phyloP scores from a whole-genome alignment of 2,329 filamentous ascomycete species.

The Fusarium coicis region DNA sequence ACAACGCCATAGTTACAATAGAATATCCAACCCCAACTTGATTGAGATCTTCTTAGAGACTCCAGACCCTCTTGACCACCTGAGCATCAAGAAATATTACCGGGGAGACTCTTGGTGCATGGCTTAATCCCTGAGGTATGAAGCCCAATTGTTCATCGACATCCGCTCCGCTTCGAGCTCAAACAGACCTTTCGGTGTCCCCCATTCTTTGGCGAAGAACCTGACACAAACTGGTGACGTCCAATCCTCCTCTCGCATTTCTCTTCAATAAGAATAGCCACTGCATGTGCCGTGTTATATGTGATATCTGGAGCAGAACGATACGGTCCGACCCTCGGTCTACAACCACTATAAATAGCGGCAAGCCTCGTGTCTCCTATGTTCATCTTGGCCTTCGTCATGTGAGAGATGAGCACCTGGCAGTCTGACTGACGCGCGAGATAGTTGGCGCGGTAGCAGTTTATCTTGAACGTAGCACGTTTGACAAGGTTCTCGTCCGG shows the following conservation, averaged over 20 bases:
- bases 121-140: not conserved
- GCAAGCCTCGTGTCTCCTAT: not conserved
- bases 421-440: not conserved
- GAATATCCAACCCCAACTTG: not conserved
- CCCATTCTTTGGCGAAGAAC: not conserved
- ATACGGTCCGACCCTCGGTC: not conserved
- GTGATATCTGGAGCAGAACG: not conserved
- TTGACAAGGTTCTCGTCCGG: not conserved
- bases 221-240: not conserved
- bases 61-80: not conserved
- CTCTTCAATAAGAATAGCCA: not conserved
- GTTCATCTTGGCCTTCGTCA: not conserved
- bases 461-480: not conserved
- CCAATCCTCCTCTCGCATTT: not conserved
- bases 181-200: not conserved
- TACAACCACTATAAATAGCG: not conserved
- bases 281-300: not conserved
- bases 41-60: not conserved
- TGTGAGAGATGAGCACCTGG: not conserved
- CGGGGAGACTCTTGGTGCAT: not conserved
- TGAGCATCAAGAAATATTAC: rapidly evolving
- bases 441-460: not conserved
- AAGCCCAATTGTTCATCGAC: not conserved
- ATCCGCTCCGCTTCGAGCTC: not conserved
- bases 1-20: not conserved